A percentile compares a stretch with the other conserved stretches of the same genome.
Conservation (phyloP, 768 basidiomycete species). For the Serendipita indica region DNA sequence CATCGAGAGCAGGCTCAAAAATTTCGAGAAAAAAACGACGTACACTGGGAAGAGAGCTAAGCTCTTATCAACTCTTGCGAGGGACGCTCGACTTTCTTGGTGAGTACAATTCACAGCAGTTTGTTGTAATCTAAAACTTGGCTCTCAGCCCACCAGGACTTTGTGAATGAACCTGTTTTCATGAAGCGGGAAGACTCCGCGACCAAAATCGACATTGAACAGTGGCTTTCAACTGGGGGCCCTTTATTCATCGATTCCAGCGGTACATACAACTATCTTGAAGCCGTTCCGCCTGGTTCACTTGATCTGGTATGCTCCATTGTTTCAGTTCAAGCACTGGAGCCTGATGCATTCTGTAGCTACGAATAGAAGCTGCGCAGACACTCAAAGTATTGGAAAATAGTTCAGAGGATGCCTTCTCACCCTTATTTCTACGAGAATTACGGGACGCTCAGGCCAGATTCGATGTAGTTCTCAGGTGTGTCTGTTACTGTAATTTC, state of each 20-base stretch:
- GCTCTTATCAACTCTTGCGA: slow-evolving; percentile 81
- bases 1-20: slow-evolving; percentile 19
- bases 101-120: slow-evolving; percentile 24
- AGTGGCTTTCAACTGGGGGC: slow-evolving; percentile 35
- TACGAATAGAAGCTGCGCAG: slow-evolving; percentile 56
- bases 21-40: slow-evolving; percentile 24
- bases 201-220: slow-evolving; percentile 40
- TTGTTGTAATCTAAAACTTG: neutral
- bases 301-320: slow-evolving; percentile 48
- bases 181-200: slow-evolving; percentile 30
- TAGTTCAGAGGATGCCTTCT: slow-evolving; percentile 45
- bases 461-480: slow-evolving; percentile 64
- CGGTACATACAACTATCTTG: slow-evolving; percentile 61
- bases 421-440: slow-evolving; percentile 57
- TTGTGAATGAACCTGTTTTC: slow-evolving; percentile 40
- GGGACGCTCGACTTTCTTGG: slow-evolving; percentile 74
- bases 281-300: slow-evolving; percentile 60
- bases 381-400: slow-evolving; percentile 53
- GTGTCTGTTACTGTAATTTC: slow-evolving; percentile 16
- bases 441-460: slow-evolving; percentile 45
- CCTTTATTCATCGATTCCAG: slow-evolving; percentile 67
- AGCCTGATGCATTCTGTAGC: slow-evolving; percentile 27
- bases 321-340: neutral
- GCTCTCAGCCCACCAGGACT: slow-evolving; percentile 52
- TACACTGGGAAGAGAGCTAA: slow-evolving; percentile 63